These are phyloP conservation scores for Penicillium macrosclerotiorum DNA, from an alignment of 495 filamentous ascomycete species.

Conservation along the genomic window DNA sequence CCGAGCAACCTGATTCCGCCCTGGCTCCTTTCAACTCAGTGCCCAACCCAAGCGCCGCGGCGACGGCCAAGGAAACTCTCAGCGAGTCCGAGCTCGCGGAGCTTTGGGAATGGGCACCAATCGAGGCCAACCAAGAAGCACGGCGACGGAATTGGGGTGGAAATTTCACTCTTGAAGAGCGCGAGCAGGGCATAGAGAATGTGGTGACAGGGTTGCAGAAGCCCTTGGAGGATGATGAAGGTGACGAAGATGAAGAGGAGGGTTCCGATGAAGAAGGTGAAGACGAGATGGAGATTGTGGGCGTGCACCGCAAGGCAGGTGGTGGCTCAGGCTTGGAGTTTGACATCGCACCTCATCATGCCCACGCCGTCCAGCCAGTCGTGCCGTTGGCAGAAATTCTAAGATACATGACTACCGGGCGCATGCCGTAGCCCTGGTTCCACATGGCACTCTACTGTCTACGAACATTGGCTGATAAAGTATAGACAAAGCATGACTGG, in stretches of 20 bases:
- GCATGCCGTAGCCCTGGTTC: conserved; percentile 24
- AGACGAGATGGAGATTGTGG: conserved; percentile 49
- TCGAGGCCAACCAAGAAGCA: conserved; percentile 51
- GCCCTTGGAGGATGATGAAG: conserved; percentile 54
- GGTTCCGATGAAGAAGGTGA: conserved; percentile 48
- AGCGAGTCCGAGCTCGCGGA: conserved; percentile 39
- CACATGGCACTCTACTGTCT: neutral
- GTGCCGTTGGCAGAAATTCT: conserved; percentile 51
- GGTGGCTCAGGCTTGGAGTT: conserved; percentile 40
- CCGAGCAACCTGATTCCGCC: conserved; percentile 18
- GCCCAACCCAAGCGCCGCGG: conserved; percentile 2
- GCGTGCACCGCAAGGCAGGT: conserved; percentile 38
- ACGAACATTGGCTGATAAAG: neutral
- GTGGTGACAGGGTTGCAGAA: conserved; percentile 67
- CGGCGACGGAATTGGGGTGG: conserved; percentile 53
- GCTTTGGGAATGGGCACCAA: conserved; percentile 51
- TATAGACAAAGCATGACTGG: neutral
- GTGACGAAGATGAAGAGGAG: conserved; percentile 52
- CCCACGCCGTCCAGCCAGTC: conserved; percentile 30
- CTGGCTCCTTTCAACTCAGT: neutral
- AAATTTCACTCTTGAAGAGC: conserved; percentile 69
- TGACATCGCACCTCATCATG: conserved; percentile 40
- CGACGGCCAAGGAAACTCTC: conserved; percentile 24
- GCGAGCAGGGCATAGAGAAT: conserved; percentile 62
- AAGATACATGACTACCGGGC: conserved; percentile 55